These are phyloP conservation scores for Sphagnum fallax DNA, from an alignment of 228 moss, liverwort and hornwort species.

Conservation along the genomic window DNA sequence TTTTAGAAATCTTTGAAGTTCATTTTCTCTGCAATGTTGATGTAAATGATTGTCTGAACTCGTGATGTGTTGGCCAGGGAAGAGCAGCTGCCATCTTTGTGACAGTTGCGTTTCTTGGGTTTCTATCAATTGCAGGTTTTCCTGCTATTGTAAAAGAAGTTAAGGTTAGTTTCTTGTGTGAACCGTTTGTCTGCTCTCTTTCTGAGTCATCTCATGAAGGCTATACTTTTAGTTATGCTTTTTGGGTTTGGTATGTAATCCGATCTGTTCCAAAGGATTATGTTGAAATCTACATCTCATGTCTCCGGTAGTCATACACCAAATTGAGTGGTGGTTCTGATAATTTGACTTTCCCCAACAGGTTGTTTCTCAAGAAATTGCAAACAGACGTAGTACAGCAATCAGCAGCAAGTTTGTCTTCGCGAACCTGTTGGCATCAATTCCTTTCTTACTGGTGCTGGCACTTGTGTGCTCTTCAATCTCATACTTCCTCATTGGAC, in stretches of 20 bases:
- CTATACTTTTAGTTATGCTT: background rate
- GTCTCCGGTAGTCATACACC: too few relatives aligned
- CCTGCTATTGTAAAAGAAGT: constrained; percentile 36
- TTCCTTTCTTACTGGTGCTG: constrained; percentile 33
- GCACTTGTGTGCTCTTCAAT: constrained; percentile 7
- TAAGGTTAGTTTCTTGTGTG: constrained; percentile 12
- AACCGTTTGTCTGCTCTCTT: background rate
- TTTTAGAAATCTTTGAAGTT: too few relatives aligned
- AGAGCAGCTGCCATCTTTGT: constrained; percentile 24
- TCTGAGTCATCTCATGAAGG: background rate
- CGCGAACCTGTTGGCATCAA: constrained; percentile 39
- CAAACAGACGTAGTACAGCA: constrained; percentile 31
- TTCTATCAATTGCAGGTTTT: constrained; percentile 31
- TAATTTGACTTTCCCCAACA: constrained; percentile 4
- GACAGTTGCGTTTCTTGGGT: constrained; percentile 17
- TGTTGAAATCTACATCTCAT: too few relatives aligned
- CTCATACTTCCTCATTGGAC: constrained; percentile 3
- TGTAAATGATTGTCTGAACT: background rate
- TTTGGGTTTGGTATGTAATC: too few relatives aligned
- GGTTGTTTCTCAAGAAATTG: constrained; percentile 36
- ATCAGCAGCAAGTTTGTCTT: constrained; percentile 14
- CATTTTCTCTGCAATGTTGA: too few relatives aligned
- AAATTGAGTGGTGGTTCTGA: too few relatives aligned
- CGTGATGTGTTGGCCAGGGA: constrained; percentile 12
- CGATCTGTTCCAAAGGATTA: too few relatives aligned